Evolutionary conservation across 805 yeast genomes (phyloP), one percentile per base, ranked within the genome.

Genomic region (Wickerhamomyces pijperi): DNA sequence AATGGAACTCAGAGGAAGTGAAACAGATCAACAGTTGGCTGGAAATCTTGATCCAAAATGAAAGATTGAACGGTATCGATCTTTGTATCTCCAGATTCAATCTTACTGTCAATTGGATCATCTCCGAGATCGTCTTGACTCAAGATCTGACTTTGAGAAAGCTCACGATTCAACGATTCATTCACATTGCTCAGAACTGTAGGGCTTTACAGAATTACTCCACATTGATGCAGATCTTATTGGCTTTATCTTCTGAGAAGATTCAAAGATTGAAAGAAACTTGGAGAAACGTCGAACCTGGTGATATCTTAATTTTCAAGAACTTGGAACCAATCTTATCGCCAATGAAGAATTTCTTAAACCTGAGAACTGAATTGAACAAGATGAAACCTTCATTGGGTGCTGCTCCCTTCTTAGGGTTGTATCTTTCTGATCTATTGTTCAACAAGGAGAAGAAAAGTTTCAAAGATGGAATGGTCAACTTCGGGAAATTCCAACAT

Each of bases 21-120:
- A 72, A 69, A 1, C 81, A 87, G 1, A 78, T 77, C 18, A 77
- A 76, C 46, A 83, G 92, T 50, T 92, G 98, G 98, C 61, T 87
- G 20, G 81, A 76, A 45, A 67, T 84, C 28, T 64, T 88, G 39
- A 71, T 78, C 18, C 74, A 76, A 55, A 71, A 74, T 48, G 63
- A 64, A 48, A 55, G 62, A 25, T 59, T 67, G 17, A 72, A 78
- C n/a, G 96, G 97, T 0, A 77, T 87, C 29, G 85, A 84, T 45
- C 61, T 90, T 36, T 86, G 85, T 12, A 78, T 86, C 32, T 71
- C 94, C 0, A 66, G 98, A 43, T 92, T 88, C 67, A 88, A 90
- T 54, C 63, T 90, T 42, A 78, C 84, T 64, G 88, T 84, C 6
- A 85, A 84, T 50, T 90, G 97, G 97, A 78, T 88, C 32, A 76